phyloP scores from a whole-genome alignment of 2,329 filamentous ascomycete species.

The Coccinonectria pachysandricola region DNA sequence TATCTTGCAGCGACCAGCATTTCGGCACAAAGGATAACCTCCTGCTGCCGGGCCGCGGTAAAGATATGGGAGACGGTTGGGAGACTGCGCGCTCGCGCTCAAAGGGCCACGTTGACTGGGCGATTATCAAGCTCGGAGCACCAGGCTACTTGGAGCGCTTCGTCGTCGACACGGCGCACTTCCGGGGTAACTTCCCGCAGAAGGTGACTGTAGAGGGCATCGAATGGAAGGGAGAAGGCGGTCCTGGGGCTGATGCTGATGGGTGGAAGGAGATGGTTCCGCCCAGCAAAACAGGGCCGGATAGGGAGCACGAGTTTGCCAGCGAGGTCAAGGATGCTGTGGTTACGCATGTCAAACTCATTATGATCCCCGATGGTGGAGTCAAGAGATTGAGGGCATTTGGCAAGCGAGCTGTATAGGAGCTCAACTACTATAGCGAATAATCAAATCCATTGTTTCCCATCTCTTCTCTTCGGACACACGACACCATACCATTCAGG shows the following conservation, averaged over 20 bases:
- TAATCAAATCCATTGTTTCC: no score
- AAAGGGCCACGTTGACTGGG: slow-evolving; percentile 68
- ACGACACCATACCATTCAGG: no score
- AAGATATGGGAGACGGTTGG: slow-evolving; percentile 85
- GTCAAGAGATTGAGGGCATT: slow-evolving; percentile 67
- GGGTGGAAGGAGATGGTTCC: slow-evolving; percentile 58
- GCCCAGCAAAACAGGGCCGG: slow-evolving; percentile 60
- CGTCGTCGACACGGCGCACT: slow-evolving; percentile 72
- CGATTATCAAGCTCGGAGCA: slow-evolving; percentile 63
- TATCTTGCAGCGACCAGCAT: slow-evolving; percentile 72
- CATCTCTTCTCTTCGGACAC: no score
- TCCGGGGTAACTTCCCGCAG: slow-evolving; percentile 75
- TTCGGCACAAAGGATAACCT: slow-evolving; percentile 76
- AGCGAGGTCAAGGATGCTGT: slow-evolving; percentile 44
- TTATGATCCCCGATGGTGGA: slow-evolving; percentile 87
- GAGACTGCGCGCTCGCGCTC: slow-evolving; percentile 68
- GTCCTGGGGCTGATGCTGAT: slow-evolving; percentile 45
- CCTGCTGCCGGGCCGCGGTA: slow-evolving; percentile 65
- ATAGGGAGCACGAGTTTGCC: slow-evolving; percentile 59
- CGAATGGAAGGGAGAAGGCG: slow-evolving; percentile 40
- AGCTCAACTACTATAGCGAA: no score
- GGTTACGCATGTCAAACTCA: slow-evolving; percentile 79
- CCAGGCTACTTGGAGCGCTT: slow-evolving; percentile 55
- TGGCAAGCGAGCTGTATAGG: slow-evolving; percentile 23
- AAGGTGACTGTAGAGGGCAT: slow-evolving; percentile 58